Conservation (phyloP, 2,329 filamentous ascomycete species). For the Pezicula carpinea region DNA sequence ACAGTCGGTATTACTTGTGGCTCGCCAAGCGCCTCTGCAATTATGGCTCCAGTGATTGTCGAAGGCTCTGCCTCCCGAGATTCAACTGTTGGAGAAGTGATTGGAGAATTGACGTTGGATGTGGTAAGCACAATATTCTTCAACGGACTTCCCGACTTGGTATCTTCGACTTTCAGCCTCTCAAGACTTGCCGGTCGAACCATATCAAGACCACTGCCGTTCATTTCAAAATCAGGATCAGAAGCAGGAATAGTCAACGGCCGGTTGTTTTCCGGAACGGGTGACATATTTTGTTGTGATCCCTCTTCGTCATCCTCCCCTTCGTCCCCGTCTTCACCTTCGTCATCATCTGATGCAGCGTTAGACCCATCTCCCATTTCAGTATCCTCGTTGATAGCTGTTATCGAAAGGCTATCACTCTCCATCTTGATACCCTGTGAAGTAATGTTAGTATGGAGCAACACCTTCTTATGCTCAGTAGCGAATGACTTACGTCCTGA, state of each 20-base stretch:
- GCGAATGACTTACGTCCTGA: conserved; percentile 19
- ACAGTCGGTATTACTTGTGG: no score
- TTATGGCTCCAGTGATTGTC: background rate
- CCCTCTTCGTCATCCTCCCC: conserved; percentile 46
- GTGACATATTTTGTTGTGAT: conserved; percentile 26
- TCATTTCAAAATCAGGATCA: conserved; percentile 11
- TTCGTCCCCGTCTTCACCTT: conserved; percentile 35
- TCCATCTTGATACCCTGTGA: conserved; percentile 22
- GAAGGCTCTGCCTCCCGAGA: background rate
- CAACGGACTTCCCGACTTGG: conserved; percentile 23
- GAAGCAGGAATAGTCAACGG: conserved; percentile 11
- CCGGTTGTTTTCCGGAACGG: conserved; percentile 8
- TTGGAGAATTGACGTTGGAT: conserved; percentile 23
- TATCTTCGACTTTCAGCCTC: conserved; percentile 13
- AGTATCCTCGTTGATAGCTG: conserved; percentile 23
- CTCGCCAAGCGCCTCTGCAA: background rate
- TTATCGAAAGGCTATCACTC: conserved; percentile 7
- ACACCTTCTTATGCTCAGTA: background rate
- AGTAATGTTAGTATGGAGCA: conserved; percentile 5
- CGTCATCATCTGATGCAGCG: conserved; percentile 25
- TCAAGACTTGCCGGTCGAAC: conserved; percentile 9
- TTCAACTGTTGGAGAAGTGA: conserved; percentile 10
- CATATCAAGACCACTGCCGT: conserved; percentile 7
- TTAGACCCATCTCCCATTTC: conserved; percentile 28
- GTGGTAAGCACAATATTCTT: conserved; percentile 23